Evolutionary conservation across 306 rosid genomes (phyloP).

Genomic region (Luffa acutangula): DNA sequence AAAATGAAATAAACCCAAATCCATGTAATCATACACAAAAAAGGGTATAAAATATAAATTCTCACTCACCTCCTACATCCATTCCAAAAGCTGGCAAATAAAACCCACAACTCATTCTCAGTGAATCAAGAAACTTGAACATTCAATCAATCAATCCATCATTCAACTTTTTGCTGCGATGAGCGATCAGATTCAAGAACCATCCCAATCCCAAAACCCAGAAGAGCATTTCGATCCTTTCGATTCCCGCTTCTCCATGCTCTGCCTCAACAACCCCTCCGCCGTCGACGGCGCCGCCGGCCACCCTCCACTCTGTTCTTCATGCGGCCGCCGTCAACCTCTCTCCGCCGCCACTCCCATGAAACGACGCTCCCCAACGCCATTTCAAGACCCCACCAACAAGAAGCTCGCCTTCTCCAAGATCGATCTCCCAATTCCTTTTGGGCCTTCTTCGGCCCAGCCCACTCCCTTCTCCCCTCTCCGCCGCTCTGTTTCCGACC

Average conservation of each 20-base stretch:
- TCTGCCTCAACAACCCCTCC: background rate
- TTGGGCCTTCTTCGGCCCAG: background rate
- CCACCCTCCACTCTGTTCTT: slow-evolving; percentile 7
- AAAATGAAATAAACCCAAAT: too few relatives aligned
- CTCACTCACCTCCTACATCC: too few relatives aligned
- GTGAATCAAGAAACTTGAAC: too few relatives aligned
- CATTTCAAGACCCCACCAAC: background rate
- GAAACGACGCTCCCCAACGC: background rate
- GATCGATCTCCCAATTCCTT: slow-evolving; percentile 11
- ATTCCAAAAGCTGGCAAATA: too few relatives aligned
- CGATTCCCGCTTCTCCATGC: background rate
- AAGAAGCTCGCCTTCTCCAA: slow-evolving; percentile 12
- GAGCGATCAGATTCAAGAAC: slow-evolving; percentile 7
- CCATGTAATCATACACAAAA: too few relatives aligned
- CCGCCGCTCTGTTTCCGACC: slow-evolving; percentile 12
- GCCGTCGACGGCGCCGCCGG: background rate
- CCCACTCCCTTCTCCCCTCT: slow-evolving; percentile 1
- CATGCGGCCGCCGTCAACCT: background rate
- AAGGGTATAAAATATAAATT: too few relatives aligned
- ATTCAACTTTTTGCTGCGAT: background rate
- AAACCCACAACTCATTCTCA: too few relatives aligned
- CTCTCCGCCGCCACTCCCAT: background rate
- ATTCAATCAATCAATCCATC: background rate
- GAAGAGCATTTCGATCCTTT: background rate
- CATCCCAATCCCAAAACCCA: background rate